These are phyloP conservation scores for Scutellaria baicalensis DNA, from an alignment of 257 asterid genomes.

Conservation along the genomic window DNA sequence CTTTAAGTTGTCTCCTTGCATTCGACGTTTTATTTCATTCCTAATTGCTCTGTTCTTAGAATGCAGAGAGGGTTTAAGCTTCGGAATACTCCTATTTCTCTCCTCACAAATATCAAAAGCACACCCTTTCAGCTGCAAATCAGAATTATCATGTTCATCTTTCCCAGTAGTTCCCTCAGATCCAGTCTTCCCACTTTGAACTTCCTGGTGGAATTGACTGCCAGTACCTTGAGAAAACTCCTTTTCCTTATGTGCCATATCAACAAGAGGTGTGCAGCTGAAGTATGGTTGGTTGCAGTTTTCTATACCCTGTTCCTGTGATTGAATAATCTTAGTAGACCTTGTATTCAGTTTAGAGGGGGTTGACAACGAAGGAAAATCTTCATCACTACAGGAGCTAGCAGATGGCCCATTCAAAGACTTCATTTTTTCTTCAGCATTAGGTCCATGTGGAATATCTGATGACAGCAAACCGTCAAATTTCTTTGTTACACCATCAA, in stretches of 20 bases:
- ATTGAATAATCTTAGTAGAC: neutral
- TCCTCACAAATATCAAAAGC: conserved; percentile 52
- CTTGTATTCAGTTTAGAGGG: conserved; percentile 1
- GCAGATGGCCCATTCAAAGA: neutral
- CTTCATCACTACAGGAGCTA: neutral
- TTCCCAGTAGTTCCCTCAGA: conserved; percentile 15
- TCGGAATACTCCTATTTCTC: conserved; percentile 7
- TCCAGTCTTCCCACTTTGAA: conserved; percentile 17
- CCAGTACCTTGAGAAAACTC: neutral
- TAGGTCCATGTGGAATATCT: neutral
- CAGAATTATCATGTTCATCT: conserved; percentile 13
- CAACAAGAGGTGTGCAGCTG: conserved; percentile 4
- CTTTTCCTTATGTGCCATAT: neutral
- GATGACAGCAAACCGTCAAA: neutral
- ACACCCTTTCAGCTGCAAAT: conserved; percentile 5
- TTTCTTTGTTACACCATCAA: conserved; percentile 23
- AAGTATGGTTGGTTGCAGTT: neutral
- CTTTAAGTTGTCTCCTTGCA: conserved; percentile 26
- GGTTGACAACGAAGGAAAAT: neutral
- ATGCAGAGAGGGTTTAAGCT: conserved; percentile 41
- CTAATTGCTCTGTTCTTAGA: conserved; percentile 37
- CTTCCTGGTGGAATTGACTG: conserved; percentile 10
- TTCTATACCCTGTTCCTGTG: neutral
- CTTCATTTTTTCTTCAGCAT: neutral
- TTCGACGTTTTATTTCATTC: conserved; percentile 24